phyloP scores from a whole-genome alignment of 2,329 filamentous ascomycete genomes.

The Aureobasidium sp. region DNA sequence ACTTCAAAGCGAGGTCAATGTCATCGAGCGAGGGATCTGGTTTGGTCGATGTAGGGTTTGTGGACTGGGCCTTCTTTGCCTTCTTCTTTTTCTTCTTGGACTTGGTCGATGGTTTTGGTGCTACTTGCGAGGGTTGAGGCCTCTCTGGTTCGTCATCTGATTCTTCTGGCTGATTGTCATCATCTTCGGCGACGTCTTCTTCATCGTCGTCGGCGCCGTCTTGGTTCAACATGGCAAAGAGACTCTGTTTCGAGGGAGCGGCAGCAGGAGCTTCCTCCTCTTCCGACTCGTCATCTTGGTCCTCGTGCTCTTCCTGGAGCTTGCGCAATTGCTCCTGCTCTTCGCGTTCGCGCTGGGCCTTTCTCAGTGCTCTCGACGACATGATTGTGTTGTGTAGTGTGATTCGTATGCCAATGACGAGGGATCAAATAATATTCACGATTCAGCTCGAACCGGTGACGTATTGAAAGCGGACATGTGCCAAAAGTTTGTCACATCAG shows the following conservation, averaged over 20 bases:
- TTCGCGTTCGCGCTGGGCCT: conserved; percentile 56
- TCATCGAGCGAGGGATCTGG: conserved; percentile 48
- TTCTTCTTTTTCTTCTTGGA: conserved; percentile 46
- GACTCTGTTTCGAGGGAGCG: conserved; percentile 32
- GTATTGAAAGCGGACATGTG: not conserved
- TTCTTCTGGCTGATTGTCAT: conserved; percentile 28
- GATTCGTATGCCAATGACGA: not conserved
- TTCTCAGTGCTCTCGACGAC: conserved; percentile 60
- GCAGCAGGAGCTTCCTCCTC: conserved; percentile 22
- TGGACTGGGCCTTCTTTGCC: conserved; percentile 45
- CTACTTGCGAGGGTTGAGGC: conserved; percentile 3
- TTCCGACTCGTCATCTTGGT: conserved; percentile 30
- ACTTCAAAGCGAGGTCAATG: conserved; percentile 58
- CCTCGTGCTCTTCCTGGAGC: conserved; percentile 27
- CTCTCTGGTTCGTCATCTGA: conserved; percentile 26
- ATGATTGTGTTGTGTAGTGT: conserved; percentile 34
- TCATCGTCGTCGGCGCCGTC: conserved; percentile 34
- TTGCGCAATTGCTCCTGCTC: conserved; percentile 44
- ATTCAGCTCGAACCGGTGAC: not conserved
- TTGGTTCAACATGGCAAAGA: conserved; percentile 41
- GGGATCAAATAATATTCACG: not conserved
- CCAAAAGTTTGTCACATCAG: not conserved
- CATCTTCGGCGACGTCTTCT: conserved; percentile 28
- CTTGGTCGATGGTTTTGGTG: conserved; percentile 22
- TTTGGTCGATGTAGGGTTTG: conserved; percentile 20